Percentiles rank a stretch among this genome's conserved stretches.
phyloP scores from a whole-genome alignment of 371 early-diverging fungal genomes.

The Scutellospora calospora region DNA sequence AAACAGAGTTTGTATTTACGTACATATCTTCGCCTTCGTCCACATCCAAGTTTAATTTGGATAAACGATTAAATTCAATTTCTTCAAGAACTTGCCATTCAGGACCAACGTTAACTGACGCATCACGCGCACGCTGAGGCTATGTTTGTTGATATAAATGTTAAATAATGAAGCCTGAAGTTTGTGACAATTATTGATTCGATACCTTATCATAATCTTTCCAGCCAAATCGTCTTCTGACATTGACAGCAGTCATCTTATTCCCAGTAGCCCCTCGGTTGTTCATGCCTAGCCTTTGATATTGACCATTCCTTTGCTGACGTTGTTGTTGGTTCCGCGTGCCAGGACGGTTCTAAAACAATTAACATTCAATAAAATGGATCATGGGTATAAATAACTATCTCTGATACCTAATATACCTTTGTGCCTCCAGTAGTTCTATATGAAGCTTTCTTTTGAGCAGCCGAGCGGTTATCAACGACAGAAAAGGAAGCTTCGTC shows the following conservation, averaged over 20 bases:
- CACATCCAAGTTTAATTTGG: conserved; percentile 82
- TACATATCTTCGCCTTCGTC: conserved; percentile 79
- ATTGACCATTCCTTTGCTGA: conserved; percentile 51
- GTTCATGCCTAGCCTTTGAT: conserved; percentile 55
- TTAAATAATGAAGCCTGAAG: background rate
- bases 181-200: background rate
- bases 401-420: background rate
- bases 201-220: conserved; percentile 60
- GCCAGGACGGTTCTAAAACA: conserved; percentile 44
- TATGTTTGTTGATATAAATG: conserved; percentile 19
- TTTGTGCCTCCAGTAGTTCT: conserved; percentile 40
- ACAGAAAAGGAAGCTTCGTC: conserved; percentile 97
- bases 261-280: conserved; percentile 45
- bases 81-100: conserved; percentile 96
- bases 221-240: conserved; percentile 58
- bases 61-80: conserved; percentile 90
- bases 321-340: conserved; percentile 53
- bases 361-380: background rate
- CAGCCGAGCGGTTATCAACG: conserved; percentile 87
- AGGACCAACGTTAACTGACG: conserved; percentile 86
- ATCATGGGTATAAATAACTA: background rate
- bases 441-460: conserved; percentile 65
- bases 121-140: conserved; percentile 82
- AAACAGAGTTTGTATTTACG: conserved; percentile 45
- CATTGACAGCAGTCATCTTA: conserved; percentile 38